Evolutionary conservation across 495 filamentous ascomycete genomes (phyloP), one percentile per base, ranked within the genome.

Genomic region (Hypoxylon fuscum): DNA sequence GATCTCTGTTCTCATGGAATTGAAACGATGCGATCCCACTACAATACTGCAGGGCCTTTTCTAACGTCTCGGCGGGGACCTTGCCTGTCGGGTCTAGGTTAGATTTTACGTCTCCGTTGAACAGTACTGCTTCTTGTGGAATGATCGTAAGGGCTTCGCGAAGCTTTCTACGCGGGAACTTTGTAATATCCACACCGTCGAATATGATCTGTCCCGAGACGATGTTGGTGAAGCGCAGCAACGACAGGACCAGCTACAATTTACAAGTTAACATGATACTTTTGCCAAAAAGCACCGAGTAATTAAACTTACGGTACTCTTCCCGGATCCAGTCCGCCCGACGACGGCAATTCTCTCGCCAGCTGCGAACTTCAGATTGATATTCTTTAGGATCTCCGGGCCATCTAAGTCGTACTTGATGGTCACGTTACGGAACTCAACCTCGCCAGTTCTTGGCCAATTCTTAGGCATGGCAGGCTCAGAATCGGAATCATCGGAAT

Each of bases 321-420:
- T 87, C n/a, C 84, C 85, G 18, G 82, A 82, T 5, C 85, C 84
- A 4, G 83, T 85, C 15, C 85, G 78, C 14, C 84, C 85, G 6
- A 85, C 79, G 31, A 87, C 72, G 1, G 78, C 84, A 37, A 86
- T 74, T 25, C 79, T 77, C 57, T 85, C 79, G 9, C 84, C 84
- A 12, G 84, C 74, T 6, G 72, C 50, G 14, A 81, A 79, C 38
- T 70, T 74, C 53, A 87, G 77, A 47, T 77, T 79, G 45, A 86
- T 72, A 18, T 78, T 68, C 42, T 79, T 82, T 4, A 87, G 71
- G 29, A 84, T 79, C 35, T 81, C 72, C 1, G 78, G 79, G 0
- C 78, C 75, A 43, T 79, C 77, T 25, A 49, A 14, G 14, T 77
- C 75, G 52, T 85, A 84, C 40, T 77, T 74, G 14, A 83, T 78